phyloP scores from a whole-genome alignment of 2,329 filamentous ascomycete species.

The Plectosphaerella sp. region DNA sequence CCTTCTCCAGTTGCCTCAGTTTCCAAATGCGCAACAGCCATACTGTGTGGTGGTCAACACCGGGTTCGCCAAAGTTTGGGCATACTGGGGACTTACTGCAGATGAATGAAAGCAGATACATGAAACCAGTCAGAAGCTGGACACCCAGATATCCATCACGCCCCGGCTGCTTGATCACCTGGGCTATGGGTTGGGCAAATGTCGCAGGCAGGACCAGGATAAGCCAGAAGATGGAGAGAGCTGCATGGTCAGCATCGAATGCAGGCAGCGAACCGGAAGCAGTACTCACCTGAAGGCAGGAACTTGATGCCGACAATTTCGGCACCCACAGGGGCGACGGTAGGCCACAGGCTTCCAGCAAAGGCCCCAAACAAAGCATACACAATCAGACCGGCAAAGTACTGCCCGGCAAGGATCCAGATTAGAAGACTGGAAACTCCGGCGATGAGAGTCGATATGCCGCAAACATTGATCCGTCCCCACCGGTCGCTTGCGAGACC shows the following conservation, averaged over 20 bases:
- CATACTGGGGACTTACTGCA: slow-evolving; percentile 27
- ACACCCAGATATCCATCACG: slow-evolving; percentile 44
- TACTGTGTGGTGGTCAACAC: neutral
- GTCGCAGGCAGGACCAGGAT: slow-evolving; percentile 66
- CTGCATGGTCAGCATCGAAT: slow-evolving; percentile 13
- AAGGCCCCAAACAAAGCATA: slow-evolving; percentile 67
- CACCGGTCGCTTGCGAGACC: slow-evolving; percentile 67
- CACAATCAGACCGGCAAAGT: slow-evolving; percentile 63
- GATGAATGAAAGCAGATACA: slow-evolving; percentile 52
- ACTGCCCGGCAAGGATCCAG: slow-evolving; percentile 65
- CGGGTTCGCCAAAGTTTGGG: neutral
- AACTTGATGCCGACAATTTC: slow-evolving; percentile 69
- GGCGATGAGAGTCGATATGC: slow-evolving; percentile 57
- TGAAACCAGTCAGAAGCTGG: slow-evolving; percentile 56
- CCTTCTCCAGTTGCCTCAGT: slow-evolving; percentile 8
- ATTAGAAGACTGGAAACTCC: slow-evolving; percentile 64
- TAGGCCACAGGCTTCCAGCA: slow-evolving; percentile 67
- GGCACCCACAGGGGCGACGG: slow-evolving; percentile 64
- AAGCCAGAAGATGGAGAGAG: slow-evolving; percentile 67
- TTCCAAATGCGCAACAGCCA: slow-evolving; percentile 13
- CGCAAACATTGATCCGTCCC: slow-evolving; percentile 71
- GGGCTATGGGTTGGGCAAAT: slow-evolving; percentile 61
- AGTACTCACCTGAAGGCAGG: slow-evolving; percentile 53
- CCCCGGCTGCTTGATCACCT: slow-evolving; percentile 44
- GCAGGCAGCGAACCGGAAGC: neutral